Conservation (phyloP, 179 eudicot genomes). For the Carnegiea gigantea region DNA sequence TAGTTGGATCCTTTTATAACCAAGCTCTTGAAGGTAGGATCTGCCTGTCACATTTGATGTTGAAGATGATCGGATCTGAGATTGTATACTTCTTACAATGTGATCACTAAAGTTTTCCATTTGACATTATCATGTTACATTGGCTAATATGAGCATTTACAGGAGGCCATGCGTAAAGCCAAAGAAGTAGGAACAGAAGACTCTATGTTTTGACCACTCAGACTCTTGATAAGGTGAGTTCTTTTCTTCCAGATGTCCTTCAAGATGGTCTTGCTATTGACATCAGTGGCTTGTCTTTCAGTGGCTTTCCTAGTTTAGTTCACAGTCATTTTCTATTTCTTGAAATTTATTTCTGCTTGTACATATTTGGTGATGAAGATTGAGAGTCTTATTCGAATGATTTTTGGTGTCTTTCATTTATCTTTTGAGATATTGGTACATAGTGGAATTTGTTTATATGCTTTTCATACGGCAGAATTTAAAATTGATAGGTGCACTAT, state of each 20-base stretch:
- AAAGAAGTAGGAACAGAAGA: constrained; percentile 75
- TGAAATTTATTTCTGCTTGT: too few species aligned
- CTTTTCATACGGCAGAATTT: too few species aligned
- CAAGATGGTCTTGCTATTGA: neutral
- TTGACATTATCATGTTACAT: neutral
- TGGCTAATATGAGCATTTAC: constrained; percentile 19
- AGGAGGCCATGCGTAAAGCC: constrained; percentile 88
- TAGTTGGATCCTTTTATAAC: neutral
- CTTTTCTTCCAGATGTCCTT: constrained; percentile 2
- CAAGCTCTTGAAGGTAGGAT: neutral
- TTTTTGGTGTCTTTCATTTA: too few species aligned
- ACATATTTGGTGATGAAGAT: too few species aligned
- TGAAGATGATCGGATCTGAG: neutral
- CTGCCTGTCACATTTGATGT: neutral
- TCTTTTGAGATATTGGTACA: too few species aligned
- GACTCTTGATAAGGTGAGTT: constrained; percentile 72
- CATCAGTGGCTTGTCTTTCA: too few species aligned
- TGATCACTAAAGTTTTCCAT: neutral
- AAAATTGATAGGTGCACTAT: too few species aligned
- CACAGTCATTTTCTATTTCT: too few species aligned
- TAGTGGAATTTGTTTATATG: too few species aligned
- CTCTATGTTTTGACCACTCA: constrained; percentile 75
- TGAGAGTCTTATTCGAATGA: too few species aligned
- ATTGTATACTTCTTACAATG: neutral
- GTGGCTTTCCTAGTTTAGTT: too few species aligned